phyloP scores from a whole-genome alignment of 2,329 filamentous ascomycete genomes.

The Didymella sp. region DNA sequence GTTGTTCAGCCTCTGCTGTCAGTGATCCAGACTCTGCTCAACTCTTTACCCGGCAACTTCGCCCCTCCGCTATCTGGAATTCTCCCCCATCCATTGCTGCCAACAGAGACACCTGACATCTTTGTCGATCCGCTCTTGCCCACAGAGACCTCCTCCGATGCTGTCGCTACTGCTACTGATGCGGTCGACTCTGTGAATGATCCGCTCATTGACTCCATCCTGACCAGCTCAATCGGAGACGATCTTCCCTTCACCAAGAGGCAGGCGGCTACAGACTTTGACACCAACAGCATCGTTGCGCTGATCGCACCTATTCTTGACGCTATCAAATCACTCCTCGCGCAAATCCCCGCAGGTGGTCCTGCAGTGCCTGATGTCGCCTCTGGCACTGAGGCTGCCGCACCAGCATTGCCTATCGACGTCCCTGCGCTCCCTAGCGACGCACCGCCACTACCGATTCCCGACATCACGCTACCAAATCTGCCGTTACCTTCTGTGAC shows the following conservation, averaged over 20 bases:
- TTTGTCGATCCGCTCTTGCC: constrained; percentile 5
- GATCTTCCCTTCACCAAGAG: constrained; percentile 7
- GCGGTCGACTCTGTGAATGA: neutral
- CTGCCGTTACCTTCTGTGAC: neutral
- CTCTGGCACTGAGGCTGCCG: neutral
- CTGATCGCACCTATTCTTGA: constrained; percentile 4
- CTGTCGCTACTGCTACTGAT: neutral
- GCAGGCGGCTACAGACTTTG: neutral
- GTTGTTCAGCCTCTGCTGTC: constrained; percentile 8
- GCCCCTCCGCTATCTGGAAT: constrained; percentile 3
- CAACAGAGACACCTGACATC: constrained; percentile 3
- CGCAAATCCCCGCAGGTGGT: neutral
- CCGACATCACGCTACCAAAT: neutral
- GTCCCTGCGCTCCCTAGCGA: neutral
- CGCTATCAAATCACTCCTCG: constrained; percentile 1
- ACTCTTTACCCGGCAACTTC: constrained; percentile 4
- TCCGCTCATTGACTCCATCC: neutral
- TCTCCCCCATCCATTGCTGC: constrained; percentile 7
- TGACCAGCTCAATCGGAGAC: neutral
- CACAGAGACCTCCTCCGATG: neutral
- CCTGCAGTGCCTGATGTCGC: neutral
- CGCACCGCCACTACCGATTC: neutral
- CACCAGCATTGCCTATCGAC: neutral
- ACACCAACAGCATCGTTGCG: neutral
- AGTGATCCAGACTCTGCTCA: constrained; percentile 13